Percentiles rank a stretch among this genome's conserved stretches.
Evolutionary conservation across 2,329 filamentous ascomycete species (phyloP).

Genomic region (Epichloe gansuensis): DNA sequence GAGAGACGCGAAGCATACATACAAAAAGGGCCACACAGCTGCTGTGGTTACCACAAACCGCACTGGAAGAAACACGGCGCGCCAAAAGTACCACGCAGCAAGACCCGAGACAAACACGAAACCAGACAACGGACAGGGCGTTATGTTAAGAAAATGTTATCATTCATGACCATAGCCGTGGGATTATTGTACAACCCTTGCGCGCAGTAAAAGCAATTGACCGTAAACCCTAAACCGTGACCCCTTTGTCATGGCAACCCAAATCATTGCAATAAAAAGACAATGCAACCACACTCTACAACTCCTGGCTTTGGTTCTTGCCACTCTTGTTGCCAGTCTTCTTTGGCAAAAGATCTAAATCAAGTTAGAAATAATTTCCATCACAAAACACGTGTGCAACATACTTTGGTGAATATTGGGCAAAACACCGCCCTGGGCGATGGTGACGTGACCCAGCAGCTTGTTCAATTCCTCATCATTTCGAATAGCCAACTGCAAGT

Average conservation of each 20-base stretch:
- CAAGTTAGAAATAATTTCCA: slow-evolving; percentile 23
- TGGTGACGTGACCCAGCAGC: slow-evolving; percentile 89
- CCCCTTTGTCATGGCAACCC: slow-evolving; percentile 71
- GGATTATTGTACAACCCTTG: slow-evolving; percentile 64
- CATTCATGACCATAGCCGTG: slow-evolving; percentile 55
- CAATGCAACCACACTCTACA: slow-evolving; percentile 50
- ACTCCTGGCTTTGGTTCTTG: slow-evolving; percentile 88
- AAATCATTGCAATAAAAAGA: slow-evolving; percentile 45
- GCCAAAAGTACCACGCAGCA: background rate
- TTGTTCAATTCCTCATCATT: slow-evolving; percentile 99
- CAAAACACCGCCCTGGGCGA: slow-evolving; percentile 92
- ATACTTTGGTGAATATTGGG: slow-evolving; percentile 96
- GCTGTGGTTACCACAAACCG: too few species aligned
- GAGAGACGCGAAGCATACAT: too few species aligned
- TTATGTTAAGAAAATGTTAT: background rate
- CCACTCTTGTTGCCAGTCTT: slow-evolving; percentile 83
- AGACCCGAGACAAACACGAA: background rate
- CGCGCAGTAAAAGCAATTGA: slow-evolving; percentile 40
- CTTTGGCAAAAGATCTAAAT: slow-evolving; percentile 89
- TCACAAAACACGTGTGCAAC: slow-evolving; percentile 23
- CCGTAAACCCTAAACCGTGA: slow-evolving; percentile 64
- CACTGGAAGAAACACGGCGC: background rate
- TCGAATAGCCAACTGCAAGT: slow-evolving; percentile 97
- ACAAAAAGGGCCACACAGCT: too few species aligned
- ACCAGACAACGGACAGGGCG: background rate